phyloP scores from a whole-genome alignment of 805 yeast genomes.

The Babjeviella inositovora region DNA sequence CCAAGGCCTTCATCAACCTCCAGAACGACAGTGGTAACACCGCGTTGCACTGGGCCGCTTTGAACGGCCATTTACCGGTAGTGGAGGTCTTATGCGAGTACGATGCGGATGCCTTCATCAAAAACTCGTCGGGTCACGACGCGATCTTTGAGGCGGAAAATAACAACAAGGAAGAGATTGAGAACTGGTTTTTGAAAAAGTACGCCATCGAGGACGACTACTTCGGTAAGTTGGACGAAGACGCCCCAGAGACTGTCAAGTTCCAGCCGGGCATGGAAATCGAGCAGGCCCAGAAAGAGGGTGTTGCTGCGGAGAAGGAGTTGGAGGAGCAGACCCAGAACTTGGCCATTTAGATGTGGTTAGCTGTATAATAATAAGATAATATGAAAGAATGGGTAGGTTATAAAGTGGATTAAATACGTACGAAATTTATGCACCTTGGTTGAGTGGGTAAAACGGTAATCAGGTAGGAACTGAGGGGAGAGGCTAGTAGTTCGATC shows the following conservation, averaged over 20 bases:
- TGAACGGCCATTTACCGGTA: constrained; percentile 66
- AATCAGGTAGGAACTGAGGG: too few relatives aligned
- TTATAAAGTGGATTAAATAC: too few relatives aligned
- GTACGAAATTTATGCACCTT: too few relatives aligned
- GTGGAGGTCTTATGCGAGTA: constrained; percentile 56
- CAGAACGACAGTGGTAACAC: constrained; percentile 82
- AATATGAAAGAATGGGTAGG: too few relatives aligned
- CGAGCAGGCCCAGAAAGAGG: constrained; percentile 28
- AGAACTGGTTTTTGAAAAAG: constrained; percentile 57
- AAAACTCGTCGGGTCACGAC: constrained; percentile 68
- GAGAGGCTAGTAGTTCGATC: too few relatives aligned
- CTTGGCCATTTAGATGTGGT: constrained; percentile 7
- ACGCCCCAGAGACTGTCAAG: constrained; percentile 18
- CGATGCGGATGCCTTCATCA: constrained; percentile 67
- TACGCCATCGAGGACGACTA: constrained; percentile 38
- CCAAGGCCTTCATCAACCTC: constrained; percentile 25
- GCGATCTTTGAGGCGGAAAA: constrained; percentile 81
- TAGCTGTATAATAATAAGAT: too few relatives aligned
- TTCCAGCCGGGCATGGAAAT: constrained; percentile 35
- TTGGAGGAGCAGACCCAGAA: constrained; percentile 10
- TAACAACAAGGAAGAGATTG: constrained; percentile 60
- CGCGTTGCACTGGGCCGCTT: constrained; percentile 92
- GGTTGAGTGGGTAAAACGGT: too few relatives aligned
- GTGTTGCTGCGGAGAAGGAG: constrained; percentile 18
- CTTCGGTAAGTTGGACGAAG: constrained; percentile 23